Evolutionary conservation across 805 yeast genomes (phyloP), one percentile per base, ranked within the genome.

Genomic region (Candida wancherniae): DNA sequence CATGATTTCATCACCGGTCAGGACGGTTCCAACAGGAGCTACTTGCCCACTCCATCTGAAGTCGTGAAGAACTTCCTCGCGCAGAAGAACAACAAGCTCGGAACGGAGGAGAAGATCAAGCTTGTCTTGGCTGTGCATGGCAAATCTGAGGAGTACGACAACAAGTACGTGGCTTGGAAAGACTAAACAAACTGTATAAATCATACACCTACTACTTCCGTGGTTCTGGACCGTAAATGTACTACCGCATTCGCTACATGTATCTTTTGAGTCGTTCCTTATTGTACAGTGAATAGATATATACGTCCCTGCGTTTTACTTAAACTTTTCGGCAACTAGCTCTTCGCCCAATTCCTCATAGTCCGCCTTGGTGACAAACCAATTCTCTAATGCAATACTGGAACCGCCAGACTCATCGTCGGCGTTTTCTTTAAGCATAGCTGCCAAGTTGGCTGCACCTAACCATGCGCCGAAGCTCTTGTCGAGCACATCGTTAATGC

Each of bases 381-480:
- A 63, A 43, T 61, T 62, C 39, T 66, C 70, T 36, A 59, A 54
- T 32, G 69, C 71, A 29, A 63, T 57, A 29, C 53, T 57, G 28
- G 46, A 54, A 19, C 54, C 43, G 33, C 51, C 48, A 4, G 46
- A 45, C 9, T 7, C 20, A 11, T 48, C 54, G 18, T 40, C 45
- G 11, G 35, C 26, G 12, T 24, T 31, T 22, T 68, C 77, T 35
- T 76, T 78, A 28, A 80, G 73, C 65, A 76, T 68, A 25, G 73
- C 69, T 9, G 82, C 77, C 43, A 80, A 65, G 40, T 77, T 77
- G 34, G 79, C 72, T 1, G 86, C 85, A n/a, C 87, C 87, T 18
- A 78, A 58, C 87, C 87, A 80, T 15, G 72, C 64, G 29, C 80
- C 74, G 41, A 66, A 72, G 40, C 67, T 73, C 39, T 79, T 67